Percentiles rank a stretch among this genome's conserved stretches.
These are phyloP conservation scores for Elsinoe fawcettii DNA, from an alignment of 2,329 filamentous ascomycete species.

Conservation along the genomic window DNA sequence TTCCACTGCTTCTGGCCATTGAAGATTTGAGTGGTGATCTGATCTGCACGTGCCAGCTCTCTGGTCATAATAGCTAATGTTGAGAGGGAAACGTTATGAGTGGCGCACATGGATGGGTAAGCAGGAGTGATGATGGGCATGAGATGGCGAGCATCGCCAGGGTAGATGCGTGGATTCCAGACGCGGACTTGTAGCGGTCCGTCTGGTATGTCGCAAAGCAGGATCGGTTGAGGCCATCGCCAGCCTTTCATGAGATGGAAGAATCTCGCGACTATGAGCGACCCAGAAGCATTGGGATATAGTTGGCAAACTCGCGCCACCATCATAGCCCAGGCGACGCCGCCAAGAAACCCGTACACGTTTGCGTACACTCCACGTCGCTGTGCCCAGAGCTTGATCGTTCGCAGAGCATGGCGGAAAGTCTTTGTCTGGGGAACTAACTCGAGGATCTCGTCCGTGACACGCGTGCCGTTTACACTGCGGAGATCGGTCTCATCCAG, in stretches of 20 bases:
- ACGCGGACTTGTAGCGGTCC: conserved; percentile 73
- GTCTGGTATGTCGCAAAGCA: conserved; percentile 80
- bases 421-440: conserved; percentile 83
- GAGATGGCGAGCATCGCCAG: conserved; percentile 72
- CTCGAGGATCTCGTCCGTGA: conserved; percentile 84
- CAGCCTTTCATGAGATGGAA: conserved; percentile 86
- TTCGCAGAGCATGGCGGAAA: conserved; percentile 80
- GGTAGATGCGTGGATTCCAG: conserved; percentile 89
- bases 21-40: conserved; percentile 74
- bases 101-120: conserved; percentile 96
- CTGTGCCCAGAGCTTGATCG: conserved; percentile 95
- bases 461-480: conserved; percentile 86
- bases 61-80: conserved; percentile 76
- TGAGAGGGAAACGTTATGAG: conserved; percentile 84
- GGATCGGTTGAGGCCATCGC: conserved; percentile 89
- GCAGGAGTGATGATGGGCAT: conserved; percentile 99
- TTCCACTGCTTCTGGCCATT: conserved; percentile 71
- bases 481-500: conserved; percentile 80
- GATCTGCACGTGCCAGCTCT: conserved; percentile 69
- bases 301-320: conserved; percentile 93
- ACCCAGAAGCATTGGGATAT: conserved; percentile 84
- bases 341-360: conserved; percentile 38
- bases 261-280: conserved; percentile 86
- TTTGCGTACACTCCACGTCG: conserved; percentile 28
- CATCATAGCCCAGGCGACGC: conserved; percentile 97